Evolutionary conservation across 805 yeast species (phyloP), one percentile per base, ranked within the genome.

Genomic region (Debaryomyces maramus): DNA sequence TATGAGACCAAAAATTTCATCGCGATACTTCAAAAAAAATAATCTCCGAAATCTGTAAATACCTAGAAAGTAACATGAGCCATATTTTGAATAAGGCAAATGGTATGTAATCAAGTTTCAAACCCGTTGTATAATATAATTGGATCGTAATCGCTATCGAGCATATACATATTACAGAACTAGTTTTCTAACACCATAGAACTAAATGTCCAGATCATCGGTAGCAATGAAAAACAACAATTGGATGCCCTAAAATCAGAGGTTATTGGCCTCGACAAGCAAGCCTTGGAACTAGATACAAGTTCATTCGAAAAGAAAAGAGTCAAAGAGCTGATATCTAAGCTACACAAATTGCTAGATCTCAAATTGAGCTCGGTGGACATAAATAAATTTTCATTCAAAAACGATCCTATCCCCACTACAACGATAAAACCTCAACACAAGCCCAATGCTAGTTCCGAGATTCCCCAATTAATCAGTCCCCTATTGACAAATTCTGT

Each of bases 341-440:
- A 40, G 18, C 43, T 65, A 10, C 47, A 53, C 38, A 56, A 45
- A 38, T 33, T 49, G 3, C 33, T 63, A 10, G 61, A 56, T 6
- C 37, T 42, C 15, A 57, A 57, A 33, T 45, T 42, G 22, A 46
- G 44, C 19, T 42, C 47, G 6, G 28, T 51, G 6, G 48, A 42
- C 18, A 23, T 40, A 8, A 34, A 38, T 10, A 36, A 42, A 32
- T 67, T 67, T 39, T 36, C 38, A 20, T 67, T 67, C 34, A 28
- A 15, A 10, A 72, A 72, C 3, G 54, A 40, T 0, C 73, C 73
- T 2, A 41, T 52, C 9, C 49, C 51, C 4, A 40, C 44, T n/a
- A 23, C 18, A 18, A 29, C 22, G 21, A 36, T 22, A n/a, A 11
- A 8, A 6, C 28, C 17, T 15, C 16, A 21, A 28, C 14, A 23